Evolutionary conservation across 345 rosid species (phyloP).

Genomic region (Citrus hindsii): DNA sequence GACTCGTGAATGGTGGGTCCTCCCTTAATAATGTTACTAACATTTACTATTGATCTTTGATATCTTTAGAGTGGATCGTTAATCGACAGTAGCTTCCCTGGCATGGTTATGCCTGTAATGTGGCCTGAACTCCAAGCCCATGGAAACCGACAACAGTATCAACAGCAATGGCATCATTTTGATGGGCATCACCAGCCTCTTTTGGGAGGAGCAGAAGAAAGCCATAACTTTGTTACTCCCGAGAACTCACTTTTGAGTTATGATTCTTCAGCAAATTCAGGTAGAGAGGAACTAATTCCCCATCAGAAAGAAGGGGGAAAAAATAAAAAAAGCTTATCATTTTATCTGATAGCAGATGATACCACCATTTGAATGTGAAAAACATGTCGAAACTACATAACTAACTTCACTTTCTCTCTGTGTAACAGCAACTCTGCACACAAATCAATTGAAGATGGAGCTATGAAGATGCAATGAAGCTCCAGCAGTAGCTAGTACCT

Average conservation of each 20-base stretch:
- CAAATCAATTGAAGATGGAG: conserved; percentile 66
- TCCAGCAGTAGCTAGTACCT: conserved; percentile 13
- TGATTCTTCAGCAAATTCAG: conserved; percentile 66
- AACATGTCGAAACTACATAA: background rate
- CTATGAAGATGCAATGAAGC: conserved; percentile 42
- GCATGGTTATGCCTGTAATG: conserved; percentile 56
- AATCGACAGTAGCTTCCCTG: conserved; percentile 55
- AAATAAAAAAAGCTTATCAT: background rate
- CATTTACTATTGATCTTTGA: background rate
- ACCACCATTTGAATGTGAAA: background rate
- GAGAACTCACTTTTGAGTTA: conserved; percentile 66
- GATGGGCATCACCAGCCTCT: conserved; percentile 56
- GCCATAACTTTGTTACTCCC: conserved; percentile 40
- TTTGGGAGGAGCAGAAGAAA: conserved; percentile 74
- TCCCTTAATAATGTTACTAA: background rate
- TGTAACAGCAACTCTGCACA: conserved; percentile 54
- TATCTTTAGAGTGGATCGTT: conserved; percentile 56
- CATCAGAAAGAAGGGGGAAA: background rate
- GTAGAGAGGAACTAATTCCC: conserved; percentile 21
- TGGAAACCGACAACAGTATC: conserved; percentile 59
- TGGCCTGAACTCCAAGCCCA: conserved; percentile 61
- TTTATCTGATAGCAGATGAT: background rate
- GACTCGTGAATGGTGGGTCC: background rate
- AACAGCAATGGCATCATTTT: conserved; percentile 61
- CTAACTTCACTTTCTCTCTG: conserved; percentile 21